Base-by-base conservation (phyloP, 345 rosid species). In the Eucalyptus fibrosa region DNA sequence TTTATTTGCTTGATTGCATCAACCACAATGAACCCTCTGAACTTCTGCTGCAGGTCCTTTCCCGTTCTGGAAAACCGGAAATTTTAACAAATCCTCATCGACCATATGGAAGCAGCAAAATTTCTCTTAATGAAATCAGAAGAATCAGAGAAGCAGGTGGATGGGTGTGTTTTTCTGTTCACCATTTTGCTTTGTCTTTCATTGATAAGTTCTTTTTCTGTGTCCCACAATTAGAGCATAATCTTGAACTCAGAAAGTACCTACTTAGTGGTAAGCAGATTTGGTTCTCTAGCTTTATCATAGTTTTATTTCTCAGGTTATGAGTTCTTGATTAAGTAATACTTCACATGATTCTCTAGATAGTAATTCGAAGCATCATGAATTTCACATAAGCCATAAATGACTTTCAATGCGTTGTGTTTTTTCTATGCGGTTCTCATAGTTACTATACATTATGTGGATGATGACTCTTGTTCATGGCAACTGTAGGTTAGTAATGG, bases 101-200 rank as follows among this genome's bases (percentile, higher is more conserved):
- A 88, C 99, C 99, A 34, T 95, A 94, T 92, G 99, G 99, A 90
- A 96, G 93, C 92, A 92, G 87, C 88, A 92, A 93, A 72, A 91
- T 91, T 86, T 96, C 98, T 65, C 95, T 97, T 87, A 91, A 93
- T 56, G 99, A 97, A 94, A 91, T 96, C 88, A 96, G 91, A 93
- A 96, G 99, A 91, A 95, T 97, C 89, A 95, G 97, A 94, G 99
- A 96, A 95, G 98, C 99, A 94, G 99, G 99, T 94, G 99, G 99
- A 94, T 97, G 99, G 99, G 99, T 96, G 96, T 93, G 96, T 94
- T 91, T 92, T 91, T 90, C 92, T 92, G 89, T 91, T 93, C 95
- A 91, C 91, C 40, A 42, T 87, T 90, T 65, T 81, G 16, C 53
- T 81, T 90, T 53, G 6, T 55, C 59, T 86, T 69, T 28, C 40